phyloP scores from a whole-genome alignment of 169 alveolate genomes.

The Cryptosporidium sp. region DNA sequence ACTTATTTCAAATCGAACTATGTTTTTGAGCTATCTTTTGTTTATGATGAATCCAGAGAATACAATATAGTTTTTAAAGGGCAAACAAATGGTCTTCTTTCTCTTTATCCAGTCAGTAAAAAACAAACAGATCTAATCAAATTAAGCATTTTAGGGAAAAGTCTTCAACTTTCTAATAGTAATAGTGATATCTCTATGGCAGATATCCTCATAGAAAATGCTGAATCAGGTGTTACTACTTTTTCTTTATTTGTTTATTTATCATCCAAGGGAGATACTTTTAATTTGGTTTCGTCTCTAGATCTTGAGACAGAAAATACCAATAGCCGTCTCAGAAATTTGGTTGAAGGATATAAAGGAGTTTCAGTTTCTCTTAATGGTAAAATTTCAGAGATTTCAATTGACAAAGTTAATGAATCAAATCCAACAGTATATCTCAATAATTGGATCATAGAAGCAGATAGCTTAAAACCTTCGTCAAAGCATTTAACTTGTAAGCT shows the following conservation, averaged over 20 bases:
- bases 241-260: constrained; percentile 16
- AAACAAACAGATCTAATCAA: not conserved
- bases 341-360: constrained; percentile 38
- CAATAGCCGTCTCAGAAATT: constrained; percentile 14
- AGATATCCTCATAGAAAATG: constrained; percentile 14
- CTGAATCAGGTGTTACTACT: constrained; percentile 1
- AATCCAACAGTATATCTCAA: constrained; percentile 35
- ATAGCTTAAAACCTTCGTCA: constrained; percentile 17
- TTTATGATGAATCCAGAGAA: constrained; percentile 13
- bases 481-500: constrained; percentile 27
- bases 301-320: constrained; percentile 20
- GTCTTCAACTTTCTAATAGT: constrained; percentile 4
- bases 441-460: constrained; percentile 28
- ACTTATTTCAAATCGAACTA: constrained; percentile 15
- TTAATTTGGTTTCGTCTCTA: constrained; percentile 8
- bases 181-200: constrained; percentile 32
- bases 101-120: not conserved
- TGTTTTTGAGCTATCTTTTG: constrained; percentile 14
- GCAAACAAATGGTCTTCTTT: not conserved
- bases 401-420: not conserved
- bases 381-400: not conserved
- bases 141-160: constrained; percentile 22
- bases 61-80: constrained; percentile 35
- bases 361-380: constrained; percentile 32
- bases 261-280: not conserved